Conservation (phyloP, 768 basidiomycete species). For the Mycena latifolia region DNA sequence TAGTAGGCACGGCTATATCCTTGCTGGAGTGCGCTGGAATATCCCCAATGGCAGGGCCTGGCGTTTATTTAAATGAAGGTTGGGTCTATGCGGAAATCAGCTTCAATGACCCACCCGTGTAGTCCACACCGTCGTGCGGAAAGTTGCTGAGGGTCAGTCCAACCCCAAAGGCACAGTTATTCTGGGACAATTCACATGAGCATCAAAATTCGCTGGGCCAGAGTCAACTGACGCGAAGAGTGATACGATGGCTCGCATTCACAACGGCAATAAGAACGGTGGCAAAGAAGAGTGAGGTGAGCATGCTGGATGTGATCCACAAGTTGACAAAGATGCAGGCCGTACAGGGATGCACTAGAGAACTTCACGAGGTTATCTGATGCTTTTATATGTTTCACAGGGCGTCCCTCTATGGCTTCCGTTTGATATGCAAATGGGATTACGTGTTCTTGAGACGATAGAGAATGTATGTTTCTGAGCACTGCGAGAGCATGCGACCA, state of each 20-base stretch:
- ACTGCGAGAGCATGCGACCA: too few relatives aligned
- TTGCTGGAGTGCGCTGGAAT: constrained; percentile 1
- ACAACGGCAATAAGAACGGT: background rate
- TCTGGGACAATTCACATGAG: background rate
- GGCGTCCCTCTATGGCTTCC: too few relatives aligned
- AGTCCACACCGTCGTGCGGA: constrained; percentile 18
- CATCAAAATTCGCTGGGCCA: background rate
- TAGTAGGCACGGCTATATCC: constrained; percentile 9
- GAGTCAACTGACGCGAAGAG: background rate
- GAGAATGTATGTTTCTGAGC: too few relatives aligned
- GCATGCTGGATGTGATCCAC: too few relatives aligned
- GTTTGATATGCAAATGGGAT: too few relatives aligned
- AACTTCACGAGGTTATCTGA: too few relatives aligned
- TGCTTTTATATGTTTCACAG: too few relatives aligned
- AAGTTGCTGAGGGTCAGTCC: constrained; percentile 26
- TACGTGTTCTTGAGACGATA: too few relatives aligned
- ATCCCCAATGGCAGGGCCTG: constrained; percentile 10
- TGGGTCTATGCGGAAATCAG: too few relatives aligned
- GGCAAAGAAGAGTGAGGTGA: background rate
- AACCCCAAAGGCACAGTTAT: constrained; percentile 14
- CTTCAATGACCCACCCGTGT: background rate
- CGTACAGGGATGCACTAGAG: too few relatives aligned
- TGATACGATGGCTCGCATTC: constrained; percentile 14
- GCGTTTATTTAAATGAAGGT: too few relatives aligned
- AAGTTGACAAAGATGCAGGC: too few relatives aligned